These are phyloP conservation scores for Termitomyces sp. DNA, from an alignment of 768 basidiomycete species.

Conservation along the genomic window DNA sequence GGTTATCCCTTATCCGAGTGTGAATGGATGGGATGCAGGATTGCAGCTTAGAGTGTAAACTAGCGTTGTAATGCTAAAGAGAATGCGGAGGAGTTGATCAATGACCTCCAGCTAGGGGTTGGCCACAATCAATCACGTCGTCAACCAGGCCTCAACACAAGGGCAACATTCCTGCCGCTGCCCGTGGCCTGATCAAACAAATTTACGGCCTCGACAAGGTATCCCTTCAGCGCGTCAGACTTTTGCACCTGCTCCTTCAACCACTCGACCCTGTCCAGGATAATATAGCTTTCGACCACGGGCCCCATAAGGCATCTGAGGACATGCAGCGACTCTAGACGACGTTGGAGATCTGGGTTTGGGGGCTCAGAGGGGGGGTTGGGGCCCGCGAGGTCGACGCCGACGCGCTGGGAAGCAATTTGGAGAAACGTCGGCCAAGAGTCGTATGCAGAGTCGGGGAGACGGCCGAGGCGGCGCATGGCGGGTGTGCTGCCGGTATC, in stretches of 20 bases:
- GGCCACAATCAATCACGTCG: no score
- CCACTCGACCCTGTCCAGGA: slow-evolving; percentile 61
- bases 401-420: slow-evolving; percentile 22
- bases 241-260: slow-evolving; percentile 34
- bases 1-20: no score
- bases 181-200: slow-evolving; percentile 70
- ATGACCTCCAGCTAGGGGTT: no score
- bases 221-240: neutral
- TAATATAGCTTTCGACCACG: slow-evolving; percentile 57
- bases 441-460: slow-evolving; percentile 44
- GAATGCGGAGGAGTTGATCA: neutral
- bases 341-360: slow-evolving; percentile 25
- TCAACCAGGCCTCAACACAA: slow-evolving; percentile 40
- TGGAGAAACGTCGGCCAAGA: slow-evolving; percentile 44
- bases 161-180: slow-evolving; percentile 67
- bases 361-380: slow-evolving; percentile 7
- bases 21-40: no score
- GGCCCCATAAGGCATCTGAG: slow-evolving; percentile 68
- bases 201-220: slow-evolving; percentile 46
- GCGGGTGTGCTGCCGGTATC: slow-evolving; percentile 31
- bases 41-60: no score
- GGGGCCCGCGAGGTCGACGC: slow-evolving; percentile 17
- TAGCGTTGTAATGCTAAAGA: neutral
- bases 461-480: slow-evolving; percentile 42
- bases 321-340: slow-evolving; percentile 56